These are phyloP conservation scores for Phylloporus arenicola DNA, from an alignment of 768 basidiomycete genomes.

Conservation along the genomic window DNA sequence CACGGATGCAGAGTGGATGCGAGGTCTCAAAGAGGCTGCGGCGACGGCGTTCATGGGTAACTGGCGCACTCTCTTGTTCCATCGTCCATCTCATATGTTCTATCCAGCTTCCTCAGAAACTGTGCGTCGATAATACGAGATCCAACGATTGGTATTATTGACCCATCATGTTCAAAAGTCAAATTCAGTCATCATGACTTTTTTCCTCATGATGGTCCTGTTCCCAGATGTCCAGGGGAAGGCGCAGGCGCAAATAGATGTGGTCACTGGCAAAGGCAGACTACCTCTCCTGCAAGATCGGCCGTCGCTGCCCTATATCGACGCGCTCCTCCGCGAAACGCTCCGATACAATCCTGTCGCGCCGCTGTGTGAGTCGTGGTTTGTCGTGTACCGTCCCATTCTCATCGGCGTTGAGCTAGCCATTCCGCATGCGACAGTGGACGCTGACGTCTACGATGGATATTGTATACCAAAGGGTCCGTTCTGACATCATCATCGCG, in stretches of 20 bases:
- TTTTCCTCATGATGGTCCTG: constrained; percentile 9
- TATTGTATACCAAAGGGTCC: constrained; percentile 44
- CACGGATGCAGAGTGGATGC: constrained; percentile 2
- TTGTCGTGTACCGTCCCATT: neutral
- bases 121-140: constrained; percentile 4
- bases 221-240: constrained; percentile 8
- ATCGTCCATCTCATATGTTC: neutral
- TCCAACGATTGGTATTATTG: neutral
- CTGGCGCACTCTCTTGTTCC: neutral
- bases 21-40: constrained; percentile 8
- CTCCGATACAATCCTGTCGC: constrained; percentile 2
- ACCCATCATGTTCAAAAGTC: constrained; percentile 2
- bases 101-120: constrained; percentile 11
- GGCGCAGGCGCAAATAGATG: constrained; percentile 12
- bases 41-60: constrained; percentile 12
- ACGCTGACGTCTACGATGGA: constrained; percentile 38
- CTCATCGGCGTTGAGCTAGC: constrained; percentile 4
- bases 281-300: constrained; percentile 9
- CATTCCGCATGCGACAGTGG: constrained; percentile 26
- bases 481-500: neutral
- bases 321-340: constrained; percentile 12
- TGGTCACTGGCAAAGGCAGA: constrained; percentile 1
- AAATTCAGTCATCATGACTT: constrained; percentile 17
- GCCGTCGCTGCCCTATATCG: constrained; percentile 9
- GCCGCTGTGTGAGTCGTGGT: constrained; percentile 8